Conservation (phyloP, 1,139 yeast genomes). For the Saccharomyces pastorianus region DNA sequence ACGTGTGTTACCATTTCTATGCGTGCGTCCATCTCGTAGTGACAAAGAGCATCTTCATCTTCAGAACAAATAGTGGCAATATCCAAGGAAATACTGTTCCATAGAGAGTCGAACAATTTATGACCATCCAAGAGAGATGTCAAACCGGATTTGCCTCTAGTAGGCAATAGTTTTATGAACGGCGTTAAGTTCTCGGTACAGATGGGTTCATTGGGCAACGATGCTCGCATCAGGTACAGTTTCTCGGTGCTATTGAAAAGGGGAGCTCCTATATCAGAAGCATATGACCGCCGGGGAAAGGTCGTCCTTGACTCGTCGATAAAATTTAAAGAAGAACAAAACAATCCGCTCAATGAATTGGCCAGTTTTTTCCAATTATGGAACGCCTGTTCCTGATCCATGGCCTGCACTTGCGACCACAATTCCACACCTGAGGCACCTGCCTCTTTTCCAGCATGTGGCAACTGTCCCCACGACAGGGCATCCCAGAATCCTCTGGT, state of each 20-base stretch:
- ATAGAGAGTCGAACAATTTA: constrained; percentile 82
- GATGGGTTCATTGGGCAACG: constrained; percentile 89
- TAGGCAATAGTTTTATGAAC: constrained; percentile 78
- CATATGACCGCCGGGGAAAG: constrained; percentile 49
- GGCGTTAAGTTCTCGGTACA: constrained; percentile 98
- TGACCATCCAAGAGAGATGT: constrained; percentile 89
- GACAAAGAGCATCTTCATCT: constrained; percentile 34
- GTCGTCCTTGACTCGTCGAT: constrained; percentile 77
- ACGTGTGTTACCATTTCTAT: constrained; percentile 71
- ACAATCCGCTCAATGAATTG: constrained; percentile 77
- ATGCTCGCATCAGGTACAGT: constrained; percentile 64
- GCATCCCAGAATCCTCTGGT: constrained; percentile 96
- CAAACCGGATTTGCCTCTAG: constrained; percentile 87
- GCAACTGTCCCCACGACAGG: constrained; percentile 78
- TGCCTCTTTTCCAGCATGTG: constrained; percentile 57
- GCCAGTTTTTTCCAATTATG: constrained; percentile 63
- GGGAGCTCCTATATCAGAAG: constrained; percentile 19
- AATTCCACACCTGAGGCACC: constrained; percentile 97
- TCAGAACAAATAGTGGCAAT: constrained; percentile 48
- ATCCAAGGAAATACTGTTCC: constrained; percentile 93
- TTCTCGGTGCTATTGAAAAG: constrained; percentile 27
- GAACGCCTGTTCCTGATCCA: constrained; percentile 45
- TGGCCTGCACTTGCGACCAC: constrained; percentile 78
- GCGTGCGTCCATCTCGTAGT: constrained; percentile 55
- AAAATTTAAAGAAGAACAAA: constrained; percentile 90